A percentile compares a stretch with the other conserved stretches of the same genome.
These are phyloP conservation scores for Echites panduratus DNA, from an alignment of 257 asterid genomes.

Conservation along the genomic window DNA sequence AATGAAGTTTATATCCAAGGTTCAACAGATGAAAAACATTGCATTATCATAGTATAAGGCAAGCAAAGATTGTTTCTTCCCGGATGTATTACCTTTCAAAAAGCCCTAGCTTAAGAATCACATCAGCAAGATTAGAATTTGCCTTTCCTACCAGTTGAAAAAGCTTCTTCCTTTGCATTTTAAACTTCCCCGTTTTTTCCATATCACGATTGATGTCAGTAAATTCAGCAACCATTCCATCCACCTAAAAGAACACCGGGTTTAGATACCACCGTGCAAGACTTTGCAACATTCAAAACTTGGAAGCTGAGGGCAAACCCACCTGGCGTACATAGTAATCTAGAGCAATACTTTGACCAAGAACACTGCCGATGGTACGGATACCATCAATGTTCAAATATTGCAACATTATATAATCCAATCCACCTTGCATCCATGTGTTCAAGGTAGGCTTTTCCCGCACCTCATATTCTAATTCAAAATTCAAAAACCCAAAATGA, in stretches of 20 bases:
- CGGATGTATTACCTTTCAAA: conserved; percentile 64
- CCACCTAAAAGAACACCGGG: conserved; percentile 50
- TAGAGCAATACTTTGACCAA: conserved; percentile 98
- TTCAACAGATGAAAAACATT: not conserved
- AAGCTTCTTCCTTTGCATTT: conserved; percentile 89
- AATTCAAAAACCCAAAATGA: conserved; percentile 21
- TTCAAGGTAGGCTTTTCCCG: conserved; percentile 60
- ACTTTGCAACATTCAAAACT: conserved; percentile 6
- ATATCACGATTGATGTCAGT: conserved; percentile 91
- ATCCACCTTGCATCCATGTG: conserved; percentile 98
- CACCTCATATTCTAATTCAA: conserved; percentile 76
- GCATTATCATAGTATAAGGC: not conserved
- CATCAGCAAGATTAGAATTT: conserved; percentile 95
- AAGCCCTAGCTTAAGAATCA: conserved; percentile 93
- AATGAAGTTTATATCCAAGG: not conserved
- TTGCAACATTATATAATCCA: conserved; percentile 85
- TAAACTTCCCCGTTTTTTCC: conserved; percentile 95
- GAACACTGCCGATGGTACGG: conserved; percentile 95
- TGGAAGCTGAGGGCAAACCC: conserved; percentile 18
- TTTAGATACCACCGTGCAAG: conserved; percentile 3
- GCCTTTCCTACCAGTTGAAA: conserved; percentile 98
- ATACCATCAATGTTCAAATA: conserved; percentile 74
- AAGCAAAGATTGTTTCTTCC: not conserved
- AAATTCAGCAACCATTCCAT: conserved; percentile 92
- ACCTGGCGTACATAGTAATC: conserved; percentile 99